Base-by-base conservation (phyloP, 1,284 basidiomycete species). In the Pyrrhoderma noxium region DNA sequence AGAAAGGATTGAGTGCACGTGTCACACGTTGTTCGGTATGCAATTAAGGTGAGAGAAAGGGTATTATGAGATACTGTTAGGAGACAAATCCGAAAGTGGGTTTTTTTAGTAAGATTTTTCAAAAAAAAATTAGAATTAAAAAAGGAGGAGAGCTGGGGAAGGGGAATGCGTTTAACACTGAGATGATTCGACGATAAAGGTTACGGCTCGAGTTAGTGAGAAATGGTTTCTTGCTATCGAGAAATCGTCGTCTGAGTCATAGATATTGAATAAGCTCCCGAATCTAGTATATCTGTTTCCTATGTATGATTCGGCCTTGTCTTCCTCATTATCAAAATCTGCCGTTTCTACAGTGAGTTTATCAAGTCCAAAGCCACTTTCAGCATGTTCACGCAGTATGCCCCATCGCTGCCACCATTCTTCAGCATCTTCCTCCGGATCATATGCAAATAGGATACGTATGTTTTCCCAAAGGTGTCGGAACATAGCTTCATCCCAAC, bases 361-460 rank as follows among this genome's bases (percentile, higher is more conserved):
- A 3, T 31, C 49, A 16, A 31, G 46, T 14, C 31, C 47, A 5
- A 21, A 40, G 38, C 45, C 45, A 19, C 38, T 41, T 35, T 55
- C 45, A 7, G 54, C 51, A 14, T 43, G 54, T 23, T 56, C 54
- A 21, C 50, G 50, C 4, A 56, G 35, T 9, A 49, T 36, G 38
- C 54, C 54, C 54, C 54, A 56, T 7, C 41, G 43, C 21, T 51
- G 50, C 50, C 51, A 56, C 54, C 54, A 56, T 22, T 52, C 54
- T 31, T 56, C 50, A n/a, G 43, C 50, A 21, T 52, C 54, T 22
- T 56, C 54, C 19, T 52, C 47, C 3, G 54, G 50, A 23, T 56
- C 54, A 40, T 56, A 56, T 21, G 50, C 54, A 31, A 52, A 56
- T 9, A 56, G 47, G 36, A 52, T 56, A 11, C 51, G 50, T 16